Evolutionary conservation across 2,329 filamentous ascomycete species (phyloP).

Genomic region (Magnaporthiopsis poae): DNA sequence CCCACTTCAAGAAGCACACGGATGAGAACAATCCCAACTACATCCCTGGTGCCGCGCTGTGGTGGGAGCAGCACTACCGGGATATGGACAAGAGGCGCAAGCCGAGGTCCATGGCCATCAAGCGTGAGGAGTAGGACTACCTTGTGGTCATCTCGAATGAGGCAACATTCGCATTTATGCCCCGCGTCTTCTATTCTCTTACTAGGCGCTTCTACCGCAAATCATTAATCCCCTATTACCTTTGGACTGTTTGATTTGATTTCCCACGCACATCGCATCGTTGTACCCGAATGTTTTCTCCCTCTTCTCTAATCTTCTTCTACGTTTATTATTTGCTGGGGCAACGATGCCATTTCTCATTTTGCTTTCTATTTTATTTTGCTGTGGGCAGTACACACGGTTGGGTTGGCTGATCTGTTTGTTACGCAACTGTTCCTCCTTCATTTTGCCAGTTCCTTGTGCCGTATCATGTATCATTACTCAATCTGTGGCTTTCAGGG

Average conservation of each 20-base stretch:
- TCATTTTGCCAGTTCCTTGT: background rate
- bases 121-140: background rate
- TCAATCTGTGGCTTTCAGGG: background rate
- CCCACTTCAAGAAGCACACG: slow-evolving; percentile 5
- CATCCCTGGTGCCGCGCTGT: background rate
- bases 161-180: background rate
- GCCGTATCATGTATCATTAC: background rate
- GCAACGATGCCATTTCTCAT: background rate
- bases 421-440: background rate
- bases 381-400: background rate
- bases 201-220: background rate
- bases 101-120: background rate
- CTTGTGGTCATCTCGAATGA: too few species aligned
- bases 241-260: background rate
- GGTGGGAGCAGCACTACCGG: background rate
- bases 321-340: background rate
- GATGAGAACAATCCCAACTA: background rate
- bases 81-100: background rate
- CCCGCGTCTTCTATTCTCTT: background rate
- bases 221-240: background rate
- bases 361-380: background rate
- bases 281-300: background rate
- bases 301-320: background rate
- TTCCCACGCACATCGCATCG: background rate
- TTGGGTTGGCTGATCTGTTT: background rate